phyloP scores from a whole-genome alignment of 1,139 yeast species.

The Pneumocystis carinii region DNA sequence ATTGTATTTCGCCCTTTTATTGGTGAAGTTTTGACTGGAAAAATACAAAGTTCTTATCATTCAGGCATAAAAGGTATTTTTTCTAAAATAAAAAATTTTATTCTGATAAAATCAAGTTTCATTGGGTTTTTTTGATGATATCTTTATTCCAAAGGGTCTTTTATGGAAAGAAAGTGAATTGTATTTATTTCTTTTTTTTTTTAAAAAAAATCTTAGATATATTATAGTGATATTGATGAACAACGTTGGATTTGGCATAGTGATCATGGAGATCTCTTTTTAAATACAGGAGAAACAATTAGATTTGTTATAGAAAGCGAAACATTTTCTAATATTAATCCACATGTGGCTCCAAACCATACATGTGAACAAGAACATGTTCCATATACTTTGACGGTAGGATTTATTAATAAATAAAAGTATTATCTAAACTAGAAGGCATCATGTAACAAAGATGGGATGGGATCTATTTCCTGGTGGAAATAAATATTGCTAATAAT shows the following conservation, averaged over 20 bases:
- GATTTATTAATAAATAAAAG: constrained; percentile 22
- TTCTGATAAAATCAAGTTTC: constrained; percentile 27
- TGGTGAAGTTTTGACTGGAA: constrained; percentile 87
- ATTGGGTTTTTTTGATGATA: constrained; percentile 81
- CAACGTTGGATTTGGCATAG: constrained; percentile 88
- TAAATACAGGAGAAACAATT: constrained; percentile 81
- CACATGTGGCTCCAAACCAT: constrained; percentile 18
- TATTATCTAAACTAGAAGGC: constrained; percentile 4
- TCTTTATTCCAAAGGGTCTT: constrained; percentile 68
- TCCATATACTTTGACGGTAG: constrained; percentile 7
- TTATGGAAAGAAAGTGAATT: constrained; percentile 67
- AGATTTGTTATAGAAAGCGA: constrained; percentile 85
- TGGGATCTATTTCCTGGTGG: constrained; percentile 13
- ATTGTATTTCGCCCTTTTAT: constrained; percentile 84
- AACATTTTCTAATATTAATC: constrained; percentile 60
- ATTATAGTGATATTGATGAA: constrained; percentile 33
- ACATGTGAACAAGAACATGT: constrained; percentile 2
- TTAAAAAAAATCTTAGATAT: background rate
- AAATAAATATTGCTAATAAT: constrained; percentile 1
- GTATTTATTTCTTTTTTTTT: constrained; percentile 15
- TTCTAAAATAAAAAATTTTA: background rate
- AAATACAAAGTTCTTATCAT: constrained; percentile 74
- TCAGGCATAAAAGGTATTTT: constrained; percentile 59
- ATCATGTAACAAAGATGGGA: constrained; percentile 9
- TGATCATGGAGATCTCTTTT: constrained; percentile 53